Percentiles rank a stretch among this genome's conserved stretches.
phyloP scores from a whole-genome alignment of 495 filamentous ascomycete genomes.

The Trichoderma orchidacearum region DNA sequence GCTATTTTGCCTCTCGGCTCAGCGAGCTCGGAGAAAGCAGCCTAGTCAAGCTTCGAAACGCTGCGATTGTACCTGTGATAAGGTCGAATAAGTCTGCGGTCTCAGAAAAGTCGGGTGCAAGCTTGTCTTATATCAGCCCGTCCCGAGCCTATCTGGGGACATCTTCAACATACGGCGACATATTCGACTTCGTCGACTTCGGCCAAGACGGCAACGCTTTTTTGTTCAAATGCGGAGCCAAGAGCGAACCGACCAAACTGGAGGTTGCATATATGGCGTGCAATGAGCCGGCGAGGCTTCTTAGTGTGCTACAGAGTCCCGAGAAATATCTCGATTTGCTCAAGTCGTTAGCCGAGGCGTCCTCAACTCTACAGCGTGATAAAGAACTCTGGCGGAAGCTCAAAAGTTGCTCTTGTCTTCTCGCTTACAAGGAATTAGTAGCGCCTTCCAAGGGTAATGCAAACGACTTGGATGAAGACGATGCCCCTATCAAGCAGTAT shows the following conservation, averaged over 20 bases:
- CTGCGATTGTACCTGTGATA: constrained; percentile 58
- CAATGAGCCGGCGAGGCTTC: constrained; percentile 62
- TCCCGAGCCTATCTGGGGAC: constrained; percentile 62
- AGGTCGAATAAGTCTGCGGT: constrained; percentile 17
- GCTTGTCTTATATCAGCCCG: constrained; percentile 39
- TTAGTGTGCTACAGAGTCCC: constrained; percentile 60
- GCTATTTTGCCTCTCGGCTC: constrained; percentile 66
- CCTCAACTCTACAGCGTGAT: constrained; percentile 57
- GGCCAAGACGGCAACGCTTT: constrained; percentile 78
- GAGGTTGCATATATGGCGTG: constrained; percentile 74
- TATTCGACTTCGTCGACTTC: constrained; percentile 96
- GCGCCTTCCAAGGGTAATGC: constrained; percentile 28
- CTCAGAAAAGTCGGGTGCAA: constrained; percentile 9
- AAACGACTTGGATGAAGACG: constrained; percentile 50
- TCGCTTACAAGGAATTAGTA: constrained; percentile 65
- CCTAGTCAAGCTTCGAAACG: constrained; percentile 41
- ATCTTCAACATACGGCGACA: constrained; percentile 62
- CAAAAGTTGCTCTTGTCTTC: constrained; percentile 59
- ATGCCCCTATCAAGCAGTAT: constrained; percentile 60
- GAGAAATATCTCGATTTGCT: constrained; percentile 79
- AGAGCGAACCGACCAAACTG: constrained; percentile 69
- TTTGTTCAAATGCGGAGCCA: constrained; percentile 73
- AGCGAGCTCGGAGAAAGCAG: constrained; percentile 52
- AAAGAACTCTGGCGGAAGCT: constrained; percentile 63
- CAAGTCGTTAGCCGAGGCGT: constrained; percentile 58